Evolutionary conservation across 441 rosid species (phyloP), one percentile per base, ranked within the genome.

Genomic region (Populus hybrid): DNA sequence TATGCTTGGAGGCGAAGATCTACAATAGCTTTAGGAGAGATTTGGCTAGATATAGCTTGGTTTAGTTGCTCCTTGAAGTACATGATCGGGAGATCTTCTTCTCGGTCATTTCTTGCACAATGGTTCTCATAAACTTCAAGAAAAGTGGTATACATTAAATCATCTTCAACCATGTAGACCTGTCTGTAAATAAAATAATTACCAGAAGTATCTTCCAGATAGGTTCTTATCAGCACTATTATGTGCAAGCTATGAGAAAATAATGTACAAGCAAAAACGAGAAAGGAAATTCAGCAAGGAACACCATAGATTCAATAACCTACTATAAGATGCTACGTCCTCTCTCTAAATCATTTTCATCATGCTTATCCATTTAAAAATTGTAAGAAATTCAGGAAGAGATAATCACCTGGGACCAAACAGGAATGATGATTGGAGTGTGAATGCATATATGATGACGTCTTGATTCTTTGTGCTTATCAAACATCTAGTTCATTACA

Each of bases 91-190:
- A 84, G 91, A 91, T 97, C 99, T 11, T 98, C 90, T 79, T 94
- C 98, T 81, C 90, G 80, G 84, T 89, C 92, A 78, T 93, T 88
- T 79, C 99, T 92, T 75, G 92, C 93, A 84, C 98, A 97, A 67
- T 97, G 90, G 85, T 93, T 97, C 90, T 97, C 99, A 81, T 93
- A 97, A 61, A 97, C 98, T 91, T 94, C 99, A 67, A 97, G 98
- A 86, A 97, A 91, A 76, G 99, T 94, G 85, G 87, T 93, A 87
- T 91, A 97, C 98, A 94, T 94, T 75, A 93, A 79, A 85, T 97
- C 98, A 82, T 97, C 99, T 85, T 97, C 99, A 66, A 93, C 99
- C 99, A 97, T 93, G 76, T 98, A 97, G 50, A 94, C 99, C 98
- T 96, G 87, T 70, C 40, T 71, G 79, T 36, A 34, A 38, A 78